A percentile compares a stretch with the other conserved stretches of the same genome.
Evolutionary conservation across 2,329 filamentous ascomycete species (phyloP).

Genomic region (Akanthomyces dipterigenus): DNA sequence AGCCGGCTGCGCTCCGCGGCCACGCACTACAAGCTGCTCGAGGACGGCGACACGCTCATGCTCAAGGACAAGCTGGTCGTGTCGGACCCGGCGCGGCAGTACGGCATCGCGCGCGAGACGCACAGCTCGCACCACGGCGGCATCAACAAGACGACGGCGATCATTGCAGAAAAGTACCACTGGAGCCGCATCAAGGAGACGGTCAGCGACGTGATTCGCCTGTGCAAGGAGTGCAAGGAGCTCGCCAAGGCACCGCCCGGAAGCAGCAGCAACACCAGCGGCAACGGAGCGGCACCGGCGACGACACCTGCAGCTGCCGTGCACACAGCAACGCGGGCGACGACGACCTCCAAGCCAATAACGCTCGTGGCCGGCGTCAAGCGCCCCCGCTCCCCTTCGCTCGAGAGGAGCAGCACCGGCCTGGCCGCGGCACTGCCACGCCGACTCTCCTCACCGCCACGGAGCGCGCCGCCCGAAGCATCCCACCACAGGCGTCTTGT

Average conservation of each 20-base stretch:
- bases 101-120: slow-evolving; percentile 74
- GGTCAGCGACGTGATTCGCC: slow-evolving; percentile 87
- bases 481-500: not conserved
- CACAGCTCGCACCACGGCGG: slow-evolving; percentile 76
- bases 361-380: slow-evolving; percentile 17
- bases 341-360: slow-evolving; percentile 23
- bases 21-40: slow-evolving; percentile 84
- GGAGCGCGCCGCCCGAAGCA: not conserved
- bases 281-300: slow-evolving; percentile 15
- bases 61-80: slow-evolving; percentile 97
- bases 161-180: slow-evolving; percentile 88
- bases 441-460: not conserved
- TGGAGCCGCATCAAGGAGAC: slow-evolving; percentile 99
- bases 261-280: not conserved
- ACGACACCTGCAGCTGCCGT: slow-evolving; percentile 18
- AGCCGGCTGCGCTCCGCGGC: slow-evolving; percentile 86
- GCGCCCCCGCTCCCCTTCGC: not conserved
- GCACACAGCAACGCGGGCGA: not conserved
- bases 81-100: slow-evolving; percentile 80
- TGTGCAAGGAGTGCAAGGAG: slow-evolving; percentile 86
- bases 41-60: slow-evolving; percentile 76
- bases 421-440: not conserved
- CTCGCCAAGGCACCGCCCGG: slow-evolving; percentile 47
- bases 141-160: slow-evolving; percentile 96
- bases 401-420: not conserved